These are phyloP conservation scores for Claviceps monticola DNA, from an alignment of 2,329 filamentous ascomycete species.

Conservation along the genomic window DNA sequence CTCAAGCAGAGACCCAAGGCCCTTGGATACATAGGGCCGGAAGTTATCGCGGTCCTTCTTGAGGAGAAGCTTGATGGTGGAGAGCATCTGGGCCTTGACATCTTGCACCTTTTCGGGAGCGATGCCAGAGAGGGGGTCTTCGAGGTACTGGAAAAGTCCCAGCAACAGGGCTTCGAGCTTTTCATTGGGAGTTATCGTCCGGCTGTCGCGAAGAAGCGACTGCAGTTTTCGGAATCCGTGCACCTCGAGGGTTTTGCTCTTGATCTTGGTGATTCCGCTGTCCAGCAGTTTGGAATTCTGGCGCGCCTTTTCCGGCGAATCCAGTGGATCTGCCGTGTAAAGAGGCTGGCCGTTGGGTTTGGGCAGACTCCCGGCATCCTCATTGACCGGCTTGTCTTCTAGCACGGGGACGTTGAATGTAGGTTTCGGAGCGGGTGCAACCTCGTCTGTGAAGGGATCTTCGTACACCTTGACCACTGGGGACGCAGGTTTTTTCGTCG, in stretches of 20 bases:
- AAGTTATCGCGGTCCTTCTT: slow-evolving; percentile 53
- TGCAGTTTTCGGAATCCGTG: slow-evolving; percentile 71
- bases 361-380: slow-evolving; percentile 28
- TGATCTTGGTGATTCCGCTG: slow-evolving; percentile 62
- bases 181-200: slow-evolving; percentile 48
- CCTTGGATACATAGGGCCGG: slow-evolving; percentile 51
- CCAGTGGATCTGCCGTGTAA: slow-evolving; percentile 9
- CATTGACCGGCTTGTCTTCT: slow-evolving; percentile 47
- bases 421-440: slow-evolving; percentile 28
- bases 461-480: slow-evolving; percentile 42
- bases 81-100: slow-evolving; percentile 59
- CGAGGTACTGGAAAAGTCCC: slow-evolving; percentile 59
- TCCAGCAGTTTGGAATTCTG: slow-evolving; percentile 51
- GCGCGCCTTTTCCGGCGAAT: slow-evolving; percentile 34
- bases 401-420: slow-evolving; percentile 36
- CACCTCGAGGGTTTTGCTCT: slow-evolving; percentile 58
- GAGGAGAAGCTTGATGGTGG: slow-evolving; percentile 60
- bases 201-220: slow-evolving; percentile 54
- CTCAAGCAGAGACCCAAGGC: slow-evolving; percentile 52
- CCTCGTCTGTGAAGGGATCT: slow-evolving; percentile 41
- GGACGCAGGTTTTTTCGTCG: slow-evolving; percentile 2
- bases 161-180: slow-evolving; percentile 55
- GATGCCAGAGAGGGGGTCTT: slow-evolving; percentile 41
- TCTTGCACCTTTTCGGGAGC: slow-evolving; percentile 54
- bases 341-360: slow-evolving; percentile 12